Evolutionary conservation across 345 rosid species (phyloP).

Genomic region (rapeseed (Brassica napus)): DNA sequence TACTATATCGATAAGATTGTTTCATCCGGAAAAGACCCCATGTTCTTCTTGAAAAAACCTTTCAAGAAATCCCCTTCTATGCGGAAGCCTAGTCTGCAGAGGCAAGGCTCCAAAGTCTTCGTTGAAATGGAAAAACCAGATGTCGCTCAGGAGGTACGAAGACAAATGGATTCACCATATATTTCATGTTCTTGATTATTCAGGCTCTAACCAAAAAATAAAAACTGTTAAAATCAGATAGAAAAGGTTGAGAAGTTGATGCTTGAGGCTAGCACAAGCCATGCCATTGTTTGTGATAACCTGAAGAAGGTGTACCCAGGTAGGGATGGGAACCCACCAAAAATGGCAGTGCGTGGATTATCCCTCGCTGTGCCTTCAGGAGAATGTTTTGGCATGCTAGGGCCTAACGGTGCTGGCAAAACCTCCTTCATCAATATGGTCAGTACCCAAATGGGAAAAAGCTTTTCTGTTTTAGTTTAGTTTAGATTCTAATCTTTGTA

Average conservation of each 20-base stretch:
- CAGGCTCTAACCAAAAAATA: not conserved
- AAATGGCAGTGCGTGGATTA: constrained; percentile 81
- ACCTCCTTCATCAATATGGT: constrained; percentile 96
- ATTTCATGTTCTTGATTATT: constrained; percentile 3
- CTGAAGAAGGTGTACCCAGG: constrained; percentile 84
- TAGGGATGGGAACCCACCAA: constrained; percentile 88
- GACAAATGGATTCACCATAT: not conserved
- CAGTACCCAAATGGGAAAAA: constrained; percentile 30
- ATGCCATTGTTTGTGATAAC: constrained; percentile 67
- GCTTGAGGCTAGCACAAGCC: constrained; percentile 53
- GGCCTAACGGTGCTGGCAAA: constrained; percentile 98
- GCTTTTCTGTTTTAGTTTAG: not conserved
- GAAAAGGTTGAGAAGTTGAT: constrained; percentile 75
- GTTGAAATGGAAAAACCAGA: constrained; percentile 85
- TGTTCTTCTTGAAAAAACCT: constrained; percentile 56
- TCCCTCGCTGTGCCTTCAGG: constrained; percentile 90
- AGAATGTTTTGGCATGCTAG: constrained; percentile 97
- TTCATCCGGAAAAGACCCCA: constrained; percentile 58
- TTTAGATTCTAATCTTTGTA: not conserved
- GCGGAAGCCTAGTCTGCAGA: constrained; percentile 57
- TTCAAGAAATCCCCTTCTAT: constrained; percentile 48
- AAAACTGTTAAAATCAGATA: constrained; percentile 43
- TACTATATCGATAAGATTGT: constrained; percentile 64
- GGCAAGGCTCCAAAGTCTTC: constrained; percentile 71
- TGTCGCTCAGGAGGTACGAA: constrained; percentile 77